Conservation (phyloP, 805 yeast genomes). For the Candida maltosa region DNA sequence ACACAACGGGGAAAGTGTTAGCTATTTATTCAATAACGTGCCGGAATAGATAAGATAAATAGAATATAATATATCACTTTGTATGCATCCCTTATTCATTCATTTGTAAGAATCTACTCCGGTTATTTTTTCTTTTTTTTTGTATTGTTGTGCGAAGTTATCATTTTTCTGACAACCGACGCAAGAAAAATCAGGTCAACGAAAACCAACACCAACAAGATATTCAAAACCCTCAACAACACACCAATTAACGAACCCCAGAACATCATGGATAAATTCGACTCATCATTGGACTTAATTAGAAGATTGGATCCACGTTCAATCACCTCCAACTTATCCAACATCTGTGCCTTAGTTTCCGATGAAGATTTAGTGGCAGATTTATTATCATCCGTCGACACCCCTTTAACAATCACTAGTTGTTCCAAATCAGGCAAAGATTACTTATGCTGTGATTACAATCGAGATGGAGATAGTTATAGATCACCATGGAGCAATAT, state of each 20-base stretch:
- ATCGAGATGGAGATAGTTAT: conserved; percentile 89
- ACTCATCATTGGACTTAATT: conserved; percentile 37
- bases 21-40: conserved; percentile 89
- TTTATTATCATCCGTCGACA: conserved; percentile 79
- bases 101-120: too few relatives aligned
- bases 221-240: neutral
- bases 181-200: too few relatives aligned
- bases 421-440: conserved; percentile 59
- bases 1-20: conserved; percentile 95
- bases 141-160: too few relatives aligned
- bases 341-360: conserved; percentile 40
- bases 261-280: conserved; percentile 29
- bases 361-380: conserved; percentile 74
- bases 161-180: too few relatives aligned
- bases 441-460: conserved; percentile 87
- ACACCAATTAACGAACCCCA: neutral
- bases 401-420: conserved; percentile 59
- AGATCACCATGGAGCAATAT: conserved; percentile 89
- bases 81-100: too few relatives aligned
- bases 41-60: too few relatives aligned
- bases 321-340: conserved; percentile 29
- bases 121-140: too few relatives aligned
- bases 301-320: conserved; percentile 39
- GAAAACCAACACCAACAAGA: too few relatives aligned
- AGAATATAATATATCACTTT: too few relatives aligned